Evolutionary conservation across 768 basidiomycete species (phyloP), one percentile per base, ranked within the genome.

Genomic region (Candolleomyces aberdarensis): DNA sequence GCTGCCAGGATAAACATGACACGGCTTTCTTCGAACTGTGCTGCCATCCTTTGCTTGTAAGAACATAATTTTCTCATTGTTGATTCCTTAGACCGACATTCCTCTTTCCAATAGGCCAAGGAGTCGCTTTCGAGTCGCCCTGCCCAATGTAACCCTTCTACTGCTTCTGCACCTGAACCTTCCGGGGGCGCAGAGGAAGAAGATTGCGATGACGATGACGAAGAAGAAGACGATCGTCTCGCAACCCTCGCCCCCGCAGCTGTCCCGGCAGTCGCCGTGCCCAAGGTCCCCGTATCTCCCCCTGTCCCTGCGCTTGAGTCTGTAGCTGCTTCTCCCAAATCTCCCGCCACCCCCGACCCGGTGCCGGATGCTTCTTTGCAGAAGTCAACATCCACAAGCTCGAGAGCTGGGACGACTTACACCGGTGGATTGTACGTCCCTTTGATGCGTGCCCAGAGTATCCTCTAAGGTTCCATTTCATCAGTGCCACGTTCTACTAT

Each of bases 31-130:
- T 90, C 71, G 76, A 84, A 58, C 66, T 75, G 31, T 93, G 92
- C 70, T 90, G 91, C 79, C 85, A 85, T 70, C 86, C 90, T 61
- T 75, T 90, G 62, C 76, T 86, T 68, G 86, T 87, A 69, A 44
- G 80, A 71, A 57, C 26, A 14, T 17, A 14, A 6, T 2, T 17
- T 15, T 55, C 26, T 26, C 26, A 26, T 26, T 26, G 26, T 3
- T 26, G 7, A 55, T 55, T 49, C 48, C 36, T 36, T 36, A 48
- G 14, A 59, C 56, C 14, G 15, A 44, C 53, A 50, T 26, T 26
- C 3, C 26, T 26, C 26, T 26, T 3, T 26, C 26, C 44, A 36
- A 44, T 64, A 87, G 85, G 78, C 78, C 11, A 80, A 67, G 54
- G 78, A 88, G 75, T 82, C 73, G 56, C 79, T 86, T 46, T 69